These are phyloP conservation scores for Mrakia blollopis DNA, from an alignment of 768 basidiomycete species.

Conservation along the genomic window DNA sequence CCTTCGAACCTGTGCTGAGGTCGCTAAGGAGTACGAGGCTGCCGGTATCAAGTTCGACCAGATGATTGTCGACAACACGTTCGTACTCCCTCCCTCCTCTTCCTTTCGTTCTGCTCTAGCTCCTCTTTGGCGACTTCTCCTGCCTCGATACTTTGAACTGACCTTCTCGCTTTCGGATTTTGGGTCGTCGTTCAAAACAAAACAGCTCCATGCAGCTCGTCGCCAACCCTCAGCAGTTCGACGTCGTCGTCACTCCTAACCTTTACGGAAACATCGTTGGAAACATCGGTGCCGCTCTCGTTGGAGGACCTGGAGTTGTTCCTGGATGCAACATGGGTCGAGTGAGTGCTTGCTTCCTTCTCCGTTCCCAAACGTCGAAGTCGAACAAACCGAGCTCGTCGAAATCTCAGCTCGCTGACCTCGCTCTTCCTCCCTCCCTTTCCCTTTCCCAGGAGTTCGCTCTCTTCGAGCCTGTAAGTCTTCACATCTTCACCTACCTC, in stretches of 20 bases:
- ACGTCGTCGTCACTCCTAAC: constrained; percentile 99
- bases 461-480: constrained; percentile 96
- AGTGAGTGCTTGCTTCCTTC: constrained; percentile 48
- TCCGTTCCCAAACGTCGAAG: too few species aligned
- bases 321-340: constrained; percentile 97
- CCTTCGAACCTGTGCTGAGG: constrained; percentile 92
- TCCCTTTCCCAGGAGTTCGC: constrained; percentile 72
- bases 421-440: not conserved
- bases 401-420: constrained; percentile 1
- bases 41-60: constrained; percentile 88
- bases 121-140: not conserved
- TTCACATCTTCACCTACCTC: not conserved
- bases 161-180: too few species aligned
- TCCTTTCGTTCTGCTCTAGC: not conserved
- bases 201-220: constrained; percentile 99
- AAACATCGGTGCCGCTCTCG: constrained; percentile 97
- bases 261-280: constrained; percentile 90
- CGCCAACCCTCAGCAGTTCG: constrained; percentile 89
- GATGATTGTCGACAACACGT: constrained; percentile 99
- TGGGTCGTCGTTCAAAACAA: too few species aligned
- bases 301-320: constrained; percentile 96
- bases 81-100: constrained; percentile 28
- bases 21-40: constrained; percentile 94
- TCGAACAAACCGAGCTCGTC: not conserved
- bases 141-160: not conserved